Conservation (phyloP, 352 stramenopile genomes). For the Peronospora farinosa region DNA sequence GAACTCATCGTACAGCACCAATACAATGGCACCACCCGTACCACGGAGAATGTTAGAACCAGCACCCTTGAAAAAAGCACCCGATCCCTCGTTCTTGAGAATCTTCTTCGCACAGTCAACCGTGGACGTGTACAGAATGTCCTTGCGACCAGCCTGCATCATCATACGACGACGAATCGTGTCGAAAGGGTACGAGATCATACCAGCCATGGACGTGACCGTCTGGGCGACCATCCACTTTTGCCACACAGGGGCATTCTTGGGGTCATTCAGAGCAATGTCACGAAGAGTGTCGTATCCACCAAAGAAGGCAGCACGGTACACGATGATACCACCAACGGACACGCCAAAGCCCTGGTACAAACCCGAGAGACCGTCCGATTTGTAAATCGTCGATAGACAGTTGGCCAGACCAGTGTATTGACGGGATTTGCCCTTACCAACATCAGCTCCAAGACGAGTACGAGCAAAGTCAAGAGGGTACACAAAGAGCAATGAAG, state of each 20-base stretch:
- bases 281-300: conserved; percentile 96
- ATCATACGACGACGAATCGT: conserved; percentile 93
- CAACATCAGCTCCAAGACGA: conserved; percentile 96
- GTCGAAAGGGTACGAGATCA: conserved; percentile 96
- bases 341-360: conserved; percentile 99
- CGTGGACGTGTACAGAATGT: conserved; percentile 97
- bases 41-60: conserved; percentile 98
- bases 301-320: conserved; percentile 98
- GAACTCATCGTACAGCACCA: conserved; percentile 99
- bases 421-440: conserved; percentile 93
- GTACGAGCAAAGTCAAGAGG: conserved; percentile 98
- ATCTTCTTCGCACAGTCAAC: conserved; percentile 97
- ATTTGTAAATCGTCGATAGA: conserved; percentile 93
- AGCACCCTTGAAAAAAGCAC: conserved; percentile 98
- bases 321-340: conserved; percentile 97
- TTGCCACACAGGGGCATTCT: conserved; percentile 83
- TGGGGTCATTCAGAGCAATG: conserved; percentile 72
- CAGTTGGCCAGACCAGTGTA: conserved; percentile 98
- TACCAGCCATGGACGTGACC: conserved; percentile 88
- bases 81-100: conserved; percentile 90
- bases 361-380: conserved; percentile 85
- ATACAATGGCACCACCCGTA: conserved; percentile 95
- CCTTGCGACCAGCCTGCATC: conserved; percentile 95
- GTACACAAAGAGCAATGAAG: conserved; percentile 95
- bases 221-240: conserved; percentile 90